Evolutionary conservation across 2,329 filamentous ascomycete species (phyloP), one percentile per base, ranked within the genome.

Genomic region (Colletotrichum phormii): DNA sequence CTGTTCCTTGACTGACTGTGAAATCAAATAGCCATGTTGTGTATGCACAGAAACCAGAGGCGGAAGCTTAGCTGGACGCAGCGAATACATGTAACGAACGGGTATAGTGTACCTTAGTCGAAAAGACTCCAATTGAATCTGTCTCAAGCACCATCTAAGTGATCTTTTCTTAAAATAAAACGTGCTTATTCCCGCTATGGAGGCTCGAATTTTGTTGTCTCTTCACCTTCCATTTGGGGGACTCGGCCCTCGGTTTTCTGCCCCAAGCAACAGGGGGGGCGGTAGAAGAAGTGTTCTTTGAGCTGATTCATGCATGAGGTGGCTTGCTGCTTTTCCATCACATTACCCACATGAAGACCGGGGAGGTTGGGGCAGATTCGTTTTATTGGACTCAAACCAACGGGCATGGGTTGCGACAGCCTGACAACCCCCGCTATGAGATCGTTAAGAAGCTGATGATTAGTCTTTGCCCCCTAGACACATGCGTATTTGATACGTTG

Each of bases 21-120:
- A 13, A 6, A 13, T 0, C 18, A n/a, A 4, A 5, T 9, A 75
- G 67, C 49, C 59, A 73, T 22, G 60, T 71, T 26, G 72, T 72
- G 1, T 74, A 72, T 35, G 74, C 71, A 6, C 75, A 76, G 58
- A 73, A 71, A 51, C 57, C 64, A 35, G 15, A 53, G n/a, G 7
- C 13, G 26, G 15, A 8, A n/a, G 49, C 31, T n/a, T n/a, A 59
- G 26, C 18, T 35, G 13, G 15, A 7, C 42, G 42, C 42, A 46
- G 42, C 13, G 42, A 18, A 18, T 46, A 46, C 13, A 18, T 8
- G 18, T 7, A 6, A 46, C 6, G 42, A 7, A 46, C 18, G 42
- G 5, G 26, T 29, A 29, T n/a, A 4, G 5, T n/a, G 15, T 46
- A 26, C 24, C 24, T 26, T 26, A 18, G 15, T 46, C 42, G 42